phyloP scores from a whole-genome alignment of 345 rosid species.

The Acer negundo region DNA sequence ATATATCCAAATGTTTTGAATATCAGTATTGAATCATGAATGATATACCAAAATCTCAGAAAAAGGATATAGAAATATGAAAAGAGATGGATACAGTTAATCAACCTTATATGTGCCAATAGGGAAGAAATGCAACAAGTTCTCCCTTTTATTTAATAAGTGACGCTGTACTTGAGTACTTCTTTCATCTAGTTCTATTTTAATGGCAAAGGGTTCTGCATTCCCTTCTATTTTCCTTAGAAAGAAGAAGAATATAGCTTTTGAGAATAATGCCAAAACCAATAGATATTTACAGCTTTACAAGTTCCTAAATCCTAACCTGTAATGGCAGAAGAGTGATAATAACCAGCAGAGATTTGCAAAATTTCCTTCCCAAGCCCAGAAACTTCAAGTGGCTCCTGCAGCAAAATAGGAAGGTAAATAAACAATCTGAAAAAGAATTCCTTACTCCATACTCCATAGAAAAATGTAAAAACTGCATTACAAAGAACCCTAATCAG shows the following conservation, averaged over 20 bases:
- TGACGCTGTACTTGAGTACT: neutral
- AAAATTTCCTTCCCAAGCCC: conserved; percentile 62
- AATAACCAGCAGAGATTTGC: conserved; percentile 81
- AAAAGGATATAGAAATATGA: neutral
- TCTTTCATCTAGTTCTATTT: neutral
- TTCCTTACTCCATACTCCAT: neutral
- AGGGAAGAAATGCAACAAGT: neutral
- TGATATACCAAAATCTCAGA: neutral
- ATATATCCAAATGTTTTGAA: neutral
- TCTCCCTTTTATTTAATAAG: neutral
- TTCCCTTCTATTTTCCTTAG: neutral
- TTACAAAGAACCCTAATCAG: neutral
- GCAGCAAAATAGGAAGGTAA: conserved; percentile 24
- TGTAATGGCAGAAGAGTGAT: conserved; percentile 92
- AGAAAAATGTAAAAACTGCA: neutral
- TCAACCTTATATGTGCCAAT: neutral
- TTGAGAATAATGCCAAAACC: neutral
- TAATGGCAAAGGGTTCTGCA: neutral
- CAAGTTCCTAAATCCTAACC: conserved; percentile 37
- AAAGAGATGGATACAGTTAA: neutral
- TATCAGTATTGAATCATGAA: neutral
- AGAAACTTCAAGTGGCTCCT: conserved; percentile 79
- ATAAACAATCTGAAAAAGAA: neutral
- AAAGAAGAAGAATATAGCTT: neutral
- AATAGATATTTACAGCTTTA: conserved; percentile 2